Evolutionary conservation across 305 asterid genomes (phyloP).

Genomic region (Caryopteris hybrid): DNA sequence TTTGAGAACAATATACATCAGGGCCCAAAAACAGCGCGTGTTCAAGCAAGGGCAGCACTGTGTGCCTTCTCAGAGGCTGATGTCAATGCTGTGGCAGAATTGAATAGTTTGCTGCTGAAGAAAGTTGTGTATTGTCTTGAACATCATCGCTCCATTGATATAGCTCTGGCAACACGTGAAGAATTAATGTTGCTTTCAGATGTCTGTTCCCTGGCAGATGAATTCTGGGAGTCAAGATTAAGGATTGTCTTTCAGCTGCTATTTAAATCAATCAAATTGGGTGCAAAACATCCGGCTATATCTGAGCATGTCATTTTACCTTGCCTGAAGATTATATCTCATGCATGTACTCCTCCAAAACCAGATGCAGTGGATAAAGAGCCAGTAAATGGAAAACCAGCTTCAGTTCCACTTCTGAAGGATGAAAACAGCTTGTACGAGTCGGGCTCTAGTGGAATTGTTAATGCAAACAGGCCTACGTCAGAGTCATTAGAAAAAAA

Average conservation of each 20-base stretch:
- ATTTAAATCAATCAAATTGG: conserved; percentile 91
- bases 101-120: conserved; percentile 84
- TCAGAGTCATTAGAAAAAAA: conserved; percentile 63
- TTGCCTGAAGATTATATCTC: conserved; percentile 90
- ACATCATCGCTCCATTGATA: conserved; percentile 98
- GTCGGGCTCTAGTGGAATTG: conserved; percentile 56
- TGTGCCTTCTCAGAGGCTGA: conserved; percentile 99
- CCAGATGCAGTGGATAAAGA: conserved; percentile 90
- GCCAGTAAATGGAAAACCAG: conserved; percentile 54
- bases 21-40: conserved; percentile 97
- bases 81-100: conserved; percentile 79
- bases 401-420: conserved; percentile 50
- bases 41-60: conserved; percentile 97
- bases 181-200: conserved; percentile 93
- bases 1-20: conserved; percentile 98
- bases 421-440: conserved; percentile 54
- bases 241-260: conserved; percentile 92
- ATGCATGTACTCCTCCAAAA: conserved; percentile 98
- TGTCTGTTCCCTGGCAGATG: conserved; percentile 93
- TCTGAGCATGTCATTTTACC: conserved; percentile 97
- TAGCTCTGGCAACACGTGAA: conserved; percentile 93
- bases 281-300: conserved; percentile 98
- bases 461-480: conserved; percentile 46
- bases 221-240: conserved; percentile 96
- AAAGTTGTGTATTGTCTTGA: conserved; percentile 95